phyloP scores from a whole-genome alignment of 2,329 filamentous ascomycete genomes.

The Cladosporium sp. region DNA sequence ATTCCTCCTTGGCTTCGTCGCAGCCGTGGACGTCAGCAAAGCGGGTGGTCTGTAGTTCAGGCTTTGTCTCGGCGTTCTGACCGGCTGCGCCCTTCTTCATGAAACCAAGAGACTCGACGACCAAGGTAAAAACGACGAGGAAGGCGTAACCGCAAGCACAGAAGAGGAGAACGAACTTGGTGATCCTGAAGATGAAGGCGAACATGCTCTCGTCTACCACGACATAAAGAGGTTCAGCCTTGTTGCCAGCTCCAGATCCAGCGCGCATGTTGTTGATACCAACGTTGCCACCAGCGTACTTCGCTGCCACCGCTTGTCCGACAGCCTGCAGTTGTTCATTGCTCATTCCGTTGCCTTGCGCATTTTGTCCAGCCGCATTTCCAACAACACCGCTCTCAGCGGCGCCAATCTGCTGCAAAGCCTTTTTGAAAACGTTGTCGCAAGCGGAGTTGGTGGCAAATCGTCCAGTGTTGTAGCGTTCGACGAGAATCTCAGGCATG shows the following conservation, averaged over 20 bases:
- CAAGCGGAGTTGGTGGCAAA: conserved; percentile 78
- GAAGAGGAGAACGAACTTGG: conserved; percentile 82
- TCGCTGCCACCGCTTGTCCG: conserved; percentile 77
- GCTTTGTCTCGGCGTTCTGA: conserved; percentile 80
- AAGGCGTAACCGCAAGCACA: conserved; percentile 75
- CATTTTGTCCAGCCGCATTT: conserved; percentile 19
- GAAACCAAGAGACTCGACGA: conserved; percentile 77
- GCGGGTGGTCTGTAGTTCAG: conserved; percentile 85
- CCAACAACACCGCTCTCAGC: conserved; percentile 38
- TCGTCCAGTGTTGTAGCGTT: conserved; percentile 81
- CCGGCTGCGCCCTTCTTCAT: conserved; percentile 74
- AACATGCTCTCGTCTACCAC: conserved; percentile 89
- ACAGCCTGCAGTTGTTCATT: conserved; percentile 72
- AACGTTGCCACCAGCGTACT: conserved; percentile 66
- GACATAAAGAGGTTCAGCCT: conserved; percentile 87
- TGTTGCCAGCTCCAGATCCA: conserved; percentile 68
- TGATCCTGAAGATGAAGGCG: conserved; percentile 81
- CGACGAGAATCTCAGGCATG: conserved; percentile 89
- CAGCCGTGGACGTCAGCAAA: conserved; percentile 96
- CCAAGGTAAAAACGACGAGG: conserved; percentile 74
- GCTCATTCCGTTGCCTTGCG: conserved; percentile 46
- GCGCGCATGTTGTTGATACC: conserved; percentile 48
- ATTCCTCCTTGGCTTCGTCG: conserved; percentile 96
- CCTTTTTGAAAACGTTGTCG: conserved; percentile 77
- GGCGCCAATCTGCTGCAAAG: conserved; percentile 64